Evolutionary conservation across 306 rosid species (phyloP).

Genomic region (Vigna trinervia): DNA sequence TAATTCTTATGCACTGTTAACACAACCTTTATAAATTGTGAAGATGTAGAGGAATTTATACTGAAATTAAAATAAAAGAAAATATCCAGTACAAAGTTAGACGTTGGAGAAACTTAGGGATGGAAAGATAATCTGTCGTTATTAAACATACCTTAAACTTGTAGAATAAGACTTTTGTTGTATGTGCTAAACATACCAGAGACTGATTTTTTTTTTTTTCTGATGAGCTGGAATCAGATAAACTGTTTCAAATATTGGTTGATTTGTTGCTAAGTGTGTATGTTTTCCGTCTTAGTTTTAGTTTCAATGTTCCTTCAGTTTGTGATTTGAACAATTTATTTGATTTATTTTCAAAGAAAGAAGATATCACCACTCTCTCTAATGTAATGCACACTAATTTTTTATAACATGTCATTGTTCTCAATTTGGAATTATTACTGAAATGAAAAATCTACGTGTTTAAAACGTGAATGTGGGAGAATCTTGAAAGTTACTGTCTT

Average conservation of each 20-base stretch:
- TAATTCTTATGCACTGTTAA: background rate
- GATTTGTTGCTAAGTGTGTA: background rate
- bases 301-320: background rate
- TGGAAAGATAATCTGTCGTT: background rate
- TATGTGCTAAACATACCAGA: background rate
- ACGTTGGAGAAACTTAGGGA: conserved; percentile 18
- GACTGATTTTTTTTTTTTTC: background rate
- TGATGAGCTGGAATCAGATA: background rate
- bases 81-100: conserved; percentile 11
- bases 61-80: conserved; percentile 3
- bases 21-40: background rate
- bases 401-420: background rate
- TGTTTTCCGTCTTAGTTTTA: background rate
- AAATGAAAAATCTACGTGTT: background rate
- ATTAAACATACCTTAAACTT: background rate
- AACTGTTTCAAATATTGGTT: background rate
- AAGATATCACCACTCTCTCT: background rate
- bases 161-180: background rate
- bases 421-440: background rate
- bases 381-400: background rate
- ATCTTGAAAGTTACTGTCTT: background rate
- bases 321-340: background rate
- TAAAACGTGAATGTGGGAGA: background rate
- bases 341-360: conserved; percentile 16
- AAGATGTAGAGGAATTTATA: background rate